Conservation (phyloP, 164 flowering plant species). For the Houttuynia cordata region DNA sequence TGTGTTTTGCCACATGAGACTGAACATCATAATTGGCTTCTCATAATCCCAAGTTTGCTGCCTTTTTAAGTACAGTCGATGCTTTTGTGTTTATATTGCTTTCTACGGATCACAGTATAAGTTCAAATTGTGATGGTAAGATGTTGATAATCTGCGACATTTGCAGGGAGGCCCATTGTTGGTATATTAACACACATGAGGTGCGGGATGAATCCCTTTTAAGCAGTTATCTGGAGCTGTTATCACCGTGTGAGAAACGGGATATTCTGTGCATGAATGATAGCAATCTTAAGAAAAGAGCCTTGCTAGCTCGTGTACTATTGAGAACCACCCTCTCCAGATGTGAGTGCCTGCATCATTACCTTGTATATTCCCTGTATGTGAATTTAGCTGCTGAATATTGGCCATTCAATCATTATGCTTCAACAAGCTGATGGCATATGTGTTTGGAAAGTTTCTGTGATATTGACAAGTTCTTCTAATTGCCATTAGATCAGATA, state of each 20-base stretch:
- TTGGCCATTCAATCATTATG: not conserved
- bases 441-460: not conserved
- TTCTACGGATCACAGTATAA: too few species aligned
- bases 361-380: not conserved
- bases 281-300: slow-evolving; percentile 47
- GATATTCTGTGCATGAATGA: slow-evolving; percentile 33
- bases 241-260: slow-evolving; percentile 63
- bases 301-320: slow-evolving; percentile 69
- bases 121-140: too few species aligned
- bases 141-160: not conserved
- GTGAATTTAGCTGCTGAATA: not conserved
- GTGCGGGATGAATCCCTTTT: slow-evolving; percentile 44
- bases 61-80: too few species aligned
- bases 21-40: too few species aligned
- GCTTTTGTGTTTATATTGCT: too few species aligned
- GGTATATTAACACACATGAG: slow-evolving; percentile 73
- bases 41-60: too few species aligned
- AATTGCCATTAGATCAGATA: slow-evolving; percentile 55
- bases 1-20: too few species aligned
- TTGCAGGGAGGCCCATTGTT: slow-evolving; percentile 76
- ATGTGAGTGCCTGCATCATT: slow-evolving; percentile 31
- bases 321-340: slow-evolving; percentile 86
- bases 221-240: slow-evolving; percentile 40
- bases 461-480: slow-evolving; percentile 4
- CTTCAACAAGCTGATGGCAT: not conserved